These are phyloP conservation scores for Coemansia sp. DNA, from an alignment of 192 early-diverging fungal genomes.

Conservation along the genomic window DNA sequence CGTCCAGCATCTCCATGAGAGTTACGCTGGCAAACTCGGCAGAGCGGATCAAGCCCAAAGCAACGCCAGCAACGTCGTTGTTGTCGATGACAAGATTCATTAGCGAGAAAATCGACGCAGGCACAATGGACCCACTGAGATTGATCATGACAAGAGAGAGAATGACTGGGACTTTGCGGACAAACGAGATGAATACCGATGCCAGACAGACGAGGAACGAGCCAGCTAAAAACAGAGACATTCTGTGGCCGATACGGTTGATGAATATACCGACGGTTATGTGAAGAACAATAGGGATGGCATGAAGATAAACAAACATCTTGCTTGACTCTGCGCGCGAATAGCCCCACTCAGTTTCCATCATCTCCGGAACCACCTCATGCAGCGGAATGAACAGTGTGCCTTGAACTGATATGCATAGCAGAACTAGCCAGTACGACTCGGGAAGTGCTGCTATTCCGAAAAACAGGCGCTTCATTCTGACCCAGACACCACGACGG, in stretches of 20 bases:
- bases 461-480: constrained; percentile 44
- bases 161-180: constrained; percentile 37
- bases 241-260: constrained; percentile 57
- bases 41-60: constrained; percentile 53
- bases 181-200: constrained; percentile 38
- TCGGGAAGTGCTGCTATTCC: constrained; percentile 43
- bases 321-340: constrained; percentile 45
- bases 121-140: constrained; percentile 43
- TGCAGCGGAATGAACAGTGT: constrained; percentile 54
- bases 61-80: constrained; percentile 48
- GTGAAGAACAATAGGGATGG: constrained; percentile 60
- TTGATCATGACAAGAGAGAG: constrained; percentile 45
- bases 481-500: constrained; percentile 1
- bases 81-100: constrained; percentile 55
- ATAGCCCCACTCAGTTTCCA: constrained; percentile 54
- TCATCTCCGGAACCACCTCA: constrained; percentile 53
- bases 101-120: constrained; percentile 47
- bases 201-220: constrained; percentile 43
- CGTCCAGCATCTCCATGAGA: constrained; percentile 57
- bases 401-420: constrained; percentile 49
- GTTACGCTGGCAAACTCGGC: constrained; percentile 55
- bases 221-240: constrained; percentile 47
- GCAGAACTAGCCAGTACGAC: constrained; percentile 53
- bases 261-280: constrained; percentile 59
- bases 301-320: constrained; percentile 55